These are phyloP conservation scores for Exophiala sp. DNA, from an alignment of 2,329 filamentous ascomycete species.

Conservation along the genomic window DNA sequence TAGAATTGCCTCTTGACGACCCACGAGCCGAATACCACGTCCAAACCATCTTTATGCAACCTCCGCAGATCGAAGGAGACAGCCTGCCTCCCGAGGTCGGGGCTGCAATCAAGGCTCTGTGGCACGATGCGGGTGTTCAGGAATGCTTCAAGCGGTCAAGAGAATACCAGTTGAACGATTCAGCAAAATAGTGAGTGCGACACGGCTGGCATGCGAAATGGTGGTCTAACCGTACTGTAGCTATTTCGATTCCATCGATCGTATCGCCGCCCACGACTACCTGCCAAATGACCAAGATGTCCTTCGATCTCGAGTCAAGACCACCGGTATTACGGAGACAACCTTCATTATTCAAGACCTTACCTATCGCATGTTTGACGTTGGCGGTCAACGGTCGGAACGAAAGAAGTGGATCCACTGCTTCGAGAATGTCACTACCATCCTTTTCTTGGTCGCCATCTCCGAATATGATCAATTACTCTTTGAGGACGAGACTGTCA, in stretches of 20 bases:
- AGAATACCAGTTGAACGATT: slow-evolving; percentile 95
- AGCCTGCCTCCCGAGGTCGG: slow-evolving; percentile 91
- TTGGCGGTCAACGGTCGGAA: slow-evolving; percentile 90
- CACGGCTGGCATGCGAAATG: not conserved
- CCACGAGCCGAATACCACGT: slow-evolving; percentile 94
- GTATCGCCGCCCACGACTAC: slow-evolving; percentile 85
- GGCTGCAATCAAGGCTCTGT: slow-evolving; percentile 83
- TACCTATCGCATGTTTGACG: slow-evolving; percentile 96
- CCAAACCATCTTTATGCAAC: slow-evolving; percentile 98
- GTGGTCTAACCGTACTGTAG: slow-evolving; percentile 46
- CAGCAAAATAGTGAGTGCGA: slow-evolving; percentile 77
- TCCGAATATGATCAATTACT: slow-evolving; percentile 95
- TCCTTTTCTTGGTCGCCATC: slow-evolving; percentile 93
- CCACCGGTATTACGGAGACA: slow-evolving; percentile 93
- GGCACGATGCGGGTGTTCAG: slow-evolving; percentile 89
- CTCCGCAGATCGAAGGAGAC: slow-evolving; percentile 91
- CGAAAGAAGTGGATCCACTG: slow-evolving; percentile 99
- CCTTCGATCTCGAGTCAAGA: slow-evolving; percentile 92
- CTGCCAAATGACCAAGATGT: slow-evolving; percentile 94
- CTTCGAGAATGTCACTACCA: slow-evolving; percentile 96
- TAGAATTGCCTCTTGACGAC: slow-evolving; percentile 78
- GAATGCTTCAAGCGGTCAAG: slow-evolving; percentile 92
- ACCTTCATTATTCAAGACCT: slow-evolving; percentile 92
- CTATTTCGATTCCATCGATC: slow-evolving; percentile 93
- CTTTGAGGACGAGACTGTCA: slow-evolving; percentile 91